phyloP scores from a whole-genome alignment of 2,329 filamentous ascomycete species.

The Exophiala lecanii-corni region DNA sequence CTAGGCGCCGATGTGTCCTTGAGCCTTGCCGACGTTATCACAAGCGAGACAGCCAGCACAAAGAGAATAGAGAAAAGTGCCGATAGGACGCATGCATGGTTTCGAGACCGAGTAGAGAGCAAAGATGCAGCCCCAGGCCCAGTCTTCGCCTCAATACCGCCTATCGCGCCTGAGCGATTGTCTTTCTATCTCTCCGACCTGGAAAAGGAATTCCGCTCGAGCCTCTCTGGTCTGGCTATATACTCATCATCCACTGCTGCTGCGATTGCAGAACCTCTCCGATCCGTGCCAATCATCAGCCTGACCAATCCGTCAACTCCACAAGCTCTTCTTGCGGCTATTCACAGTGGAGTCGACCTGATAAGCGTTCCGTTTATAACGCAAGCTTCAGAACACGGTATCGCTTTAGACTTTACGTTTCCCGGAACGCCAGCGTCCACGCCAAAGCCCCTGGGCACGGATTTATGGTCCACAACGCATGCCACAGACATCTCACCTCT shows the following conservation, averaged over 20 bases:
- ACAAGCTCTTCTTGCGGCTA: conserved; percentile 69
- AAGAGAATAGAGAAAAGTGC: conserved; percentile 80
- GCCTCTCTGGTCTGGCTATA: conserved; percentile 67
- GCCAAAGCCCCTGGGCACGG: conserved; percentile 56
- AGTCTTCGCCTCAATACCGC: conserved; percentile 64
- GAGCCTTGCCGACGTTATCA: conserved; percentile 68
- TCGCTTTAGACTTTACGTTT: conserved; percentile 77
- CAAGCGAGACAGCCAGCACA: conserved; percentile 54
- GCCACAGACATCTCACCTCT: conserved; percentile 61
- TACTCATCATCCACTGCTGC: conserved; percentile 69
- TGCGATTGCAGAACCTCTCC: conserved; percentile 59
- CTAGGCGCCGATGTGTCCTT: conserved; percentile 77
- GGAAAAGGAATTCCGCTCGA: conserved; percentile 55
- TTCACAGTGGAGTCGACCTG: conserved; percentile 73
- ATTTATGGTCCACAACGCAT: conserved; percentile 68
- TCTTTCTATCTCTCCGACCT: conserved; percentile 74
- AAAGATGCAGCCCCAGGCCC: conserved; percentile 37
- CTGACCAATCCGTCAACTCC: conserved; percentile 67
- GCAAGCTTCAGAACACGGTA: conserved; percentile 72
- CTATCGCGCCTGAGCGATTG: conserved; percentile 70
- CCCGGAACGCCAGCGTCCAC: conserved; percentile 39
- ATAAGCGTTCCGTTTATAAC: conserved; percentile 73
- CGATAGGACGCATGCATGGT: conserved; percentile 79
- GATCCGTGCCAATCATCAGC: conserved; percentile 66
- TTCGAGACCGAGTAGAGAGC: conserved; percentile 53